phyloP scores from a whole-genome alignment of 148 eudicot genomes.

The Diospyros kaki region DNA sequence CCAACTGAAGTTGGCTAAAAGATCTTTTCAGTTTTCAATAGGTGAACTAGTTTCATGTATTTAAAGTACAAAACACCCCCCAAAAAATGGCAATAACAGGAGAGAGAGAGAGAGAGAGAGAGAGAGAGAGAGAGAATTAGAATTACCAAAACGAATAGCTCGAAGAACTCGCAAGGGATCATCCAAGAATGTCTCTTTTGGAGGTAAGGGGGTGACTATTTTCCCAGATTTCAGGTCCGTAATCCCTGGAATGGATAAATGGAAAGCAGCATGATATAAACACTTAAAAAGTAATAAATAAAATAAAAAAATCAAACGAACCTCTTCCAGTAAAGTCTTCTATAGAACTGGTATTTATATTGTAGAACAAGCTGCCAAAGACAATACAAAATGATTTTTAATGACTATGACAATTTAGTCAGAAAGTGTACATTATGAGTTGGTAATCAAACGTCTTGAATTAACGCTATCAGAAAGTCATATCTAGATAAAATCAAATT shows the following conservation, averaged over 20 bases:
- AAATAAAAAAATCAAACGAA: conserved; percentile 18
- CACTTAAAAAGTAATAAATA: neutral
- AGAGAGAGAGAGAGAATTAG: neutral
- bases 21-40: neutral
- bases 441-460: too few relatives aligned
- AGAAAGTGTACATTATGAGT: neutral
- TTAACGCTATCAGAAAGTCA: too few relatives aligned
- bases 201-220: conserved; percentile 91
- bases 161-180: conserved; percentile 97
- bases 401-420: conserved; percentile 10
- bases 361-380: conserved; percentile 81
- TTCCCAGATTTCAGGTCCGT: conserved; percentile 73
- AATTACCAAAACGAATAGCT: conserved; percentile 86
- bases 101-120: neutral
- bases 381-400: neutral
- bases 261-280: conserved; percentile 12
- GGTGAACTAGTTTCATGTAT: neutral
- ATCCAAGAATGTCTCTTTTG: conserved; percentile 92
- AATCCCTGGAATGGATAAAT: conserved; percentile 43
- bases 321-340: conserved; percentile 95
- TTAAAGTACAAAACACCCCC: neutral
- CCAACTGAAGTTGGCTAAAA: neutral
- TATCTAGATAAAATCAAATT: neutral
- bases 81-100: neutral
- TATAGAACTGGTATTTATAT: conserved; percentile 67